Base-by-base conservation (phyloP, 2,329 filamentous ascomycete species). In the Cercospora sp. region DNA sequence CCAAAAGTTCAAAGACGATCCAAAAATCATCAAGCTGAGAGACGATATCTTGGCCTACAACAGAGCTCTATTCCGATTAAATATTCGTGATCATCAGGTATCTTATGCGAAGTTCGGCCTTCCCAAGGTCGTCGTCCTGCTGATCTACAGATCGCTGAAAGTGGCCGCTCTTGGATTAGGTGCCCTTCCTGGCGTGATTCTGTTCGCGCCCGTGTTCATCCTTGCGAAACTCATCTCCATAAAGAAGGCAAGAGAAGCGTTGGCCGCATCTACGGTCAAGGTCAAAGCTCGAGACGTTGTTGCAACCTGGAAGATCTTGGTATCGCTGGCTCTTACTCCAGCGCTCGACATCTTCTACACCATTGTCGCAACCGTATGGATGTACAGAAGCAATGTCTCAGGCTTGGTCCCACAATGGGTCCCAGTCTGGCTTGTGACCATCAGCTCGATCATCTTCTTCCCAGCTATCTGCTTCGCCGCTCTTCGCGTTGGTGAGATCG, bases 401-500 rank as follows among this genome's bases (percentile, higher is more conserved):
- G 94, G 94, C n/a, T 86, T 89, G 65, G 86, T 96, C 5, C 94
- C 94, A 0, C 82, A 87, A 3, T 94, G 89, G 84, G 87, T 97
- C 33, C 92, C 94, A 0, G 86, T 94, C 66, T 97, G 90, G 88
- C 78, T 88, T 23, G 87, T 96, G 10, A 89, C 94, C 71, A 78
- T 92, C 9, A 87, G 88, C 45, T 91, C 93, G 60, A 90, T 92
- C 82, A 84, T 92, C 59, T 82, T 96, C 72, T 97, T 97, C 84
- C 91, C 94, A 5, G 87, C 89, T 26, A 91, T 97, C 74, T 97
- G 94, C 0, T 97, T 97, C 79, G 94, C 93, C 4, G 93, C 95
- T 6, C 88, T 99, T 63, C 90, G 95, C 10, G 97, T 98, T 73
- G 95, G 95, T 58, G 95, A 99, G 81, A 90, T 97, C n/a, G 95